phyloP scores from a whole-genome alignment of 768 basidiomycete genomes.

The Leucosporidium scottii region DNA sequence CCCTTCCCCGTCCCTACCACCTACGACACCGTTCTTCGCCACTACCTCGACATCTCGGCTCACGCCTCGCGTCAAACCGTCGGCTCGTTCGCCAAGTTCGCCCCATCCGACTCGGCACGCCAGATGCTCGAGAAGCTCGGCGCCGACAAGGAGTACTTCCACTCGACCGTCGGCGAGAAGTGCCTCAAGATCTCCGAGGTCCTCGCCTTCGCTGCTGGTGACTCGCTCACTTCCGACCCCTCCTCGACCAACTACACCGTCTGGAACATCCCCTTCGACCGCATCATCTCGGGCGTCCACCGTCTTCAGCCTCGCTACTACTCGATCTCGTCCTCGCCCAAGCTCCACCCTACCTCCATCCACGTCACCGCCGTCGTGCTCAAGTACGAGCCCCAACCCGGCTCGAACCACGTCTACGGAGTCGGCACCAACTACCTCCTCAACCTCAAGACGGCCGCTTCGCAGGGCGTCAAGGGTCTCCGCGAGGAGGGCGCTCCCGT shows the following conservation, averaged over 20 bases:
- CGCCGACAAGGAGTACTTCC: constrained; percentile 80
- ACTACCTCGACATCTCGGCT: constrained; percentile 95
- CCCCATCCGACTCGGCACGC: constrained; percentile 71
- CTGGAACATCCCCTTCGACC: constrained; percentile 94
- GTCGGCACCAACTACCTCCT: constrained; percentile 91
- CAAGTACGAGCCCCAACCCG: constrained; percentile 65
- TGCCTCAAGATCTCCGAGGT: constrained; percentile 90
- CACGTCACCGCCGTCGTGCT: constrained; percentile 94
- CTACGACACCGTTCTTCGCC: constrained; percentile 82
- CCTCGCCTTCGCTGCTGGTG: constrained; percentile 79
- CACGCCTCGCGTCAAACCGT: constrained; percentile 91
- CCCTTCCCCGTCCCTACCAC: constrained; percentile 98
- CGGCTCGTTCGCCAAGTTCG: constrained; percentile 75
- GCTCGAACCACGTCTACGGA: constrained; percentile 68
- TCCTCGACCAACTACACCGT: constrained; percentile 64
- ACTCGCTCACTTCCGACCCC: constrained; percentile 51
- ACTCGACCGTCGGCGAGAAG: constrained; percentile 55
- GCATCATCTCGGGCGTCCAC: constrained; percentile 84
- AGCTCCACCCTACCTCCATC: constrained; percentile 76
- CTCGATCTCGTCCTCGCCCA: constrained; percentile 96
- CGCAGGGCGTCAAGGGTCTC: constrained; percentile 43
- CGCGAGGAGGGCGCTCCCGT: constrained; percentile 49
- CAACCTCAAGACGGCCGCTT: constrained; percentile 74
- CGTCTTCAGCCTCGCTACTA: constrained; percentile 96
- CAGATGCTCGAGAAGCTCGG: constrained; percentile 67